Evolutionary conservation across 768 basidiomycete species (phyloP).

Genomic region (Pleurotus pulmonarius): DNA sequence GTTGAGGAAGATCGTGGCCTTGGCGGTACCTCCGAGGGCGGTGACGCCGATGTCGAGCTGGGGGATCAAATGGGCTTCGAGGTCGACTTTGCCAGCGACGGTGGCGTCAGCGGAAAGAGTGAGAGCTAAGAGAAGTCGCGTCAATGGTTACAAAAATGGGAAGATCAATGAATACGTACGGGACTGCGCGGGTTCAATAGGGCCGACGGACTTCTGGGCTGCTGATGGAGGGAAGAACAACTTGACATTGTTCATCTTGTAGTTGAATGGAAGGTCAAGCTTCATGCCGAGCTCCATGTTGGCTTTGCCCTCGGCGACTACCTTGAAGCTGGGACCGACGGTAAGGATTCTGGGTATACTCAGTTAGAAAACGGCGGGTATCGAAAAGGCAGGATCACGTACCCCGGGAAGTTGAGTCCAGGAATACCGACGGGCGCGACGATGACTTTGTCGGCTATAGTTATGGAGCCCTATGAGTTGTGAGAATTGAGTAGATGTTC

Average conservation of each 20-base stretch:
- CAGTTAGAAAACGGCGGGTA: neutral
- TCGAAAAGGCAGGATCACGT: conserved; percentile 2
- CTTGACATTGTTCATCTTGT: conserved; percentile 25
- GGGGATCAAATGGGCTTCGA: conserved; percentile 34
- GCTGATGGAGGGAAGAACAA: conserved; percentile 32
- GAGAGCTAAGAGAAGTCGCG: conserved; percentile 18
- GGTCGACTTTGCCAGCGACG: conserved; percentile 20
- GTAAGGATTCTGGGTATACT: conserved; percentile 26
- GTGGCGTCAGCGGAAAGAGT: conserved; percentile 26
- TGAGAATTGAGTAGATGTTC: too few species aligned
- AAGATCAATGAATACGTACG: conserved; percentile 17
- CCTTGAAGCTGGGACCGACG: conserved; percentile 35
- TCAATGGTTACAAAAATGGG: neutral
- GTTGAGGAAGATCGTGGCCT: conserved; percentile 14
- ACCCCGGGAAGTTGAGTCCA: conserved; percentile 27
- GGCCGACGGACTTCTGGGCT: conserved; percentile 16
- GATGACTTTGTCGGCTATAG: conserved; percentile 22
- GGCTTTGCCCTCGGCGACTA: conserved; percentile 23
- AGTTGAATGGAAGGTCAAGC: conserved; percentile 24
- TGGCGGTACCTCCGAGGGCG: conserved; percentile 11
- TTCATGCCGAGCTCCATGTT: conserved; percentile 28
- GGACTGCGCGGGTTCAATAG: conserved; percentile 22
- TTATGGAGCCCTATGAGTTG: conserved; percentile 19
- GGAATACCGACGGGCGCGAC: conserved; percentile 27
- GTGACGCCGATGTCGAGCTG: neutral